Conservation (phyloP, 306 rosid genomes). For the Datisca glomerata region DNA sequence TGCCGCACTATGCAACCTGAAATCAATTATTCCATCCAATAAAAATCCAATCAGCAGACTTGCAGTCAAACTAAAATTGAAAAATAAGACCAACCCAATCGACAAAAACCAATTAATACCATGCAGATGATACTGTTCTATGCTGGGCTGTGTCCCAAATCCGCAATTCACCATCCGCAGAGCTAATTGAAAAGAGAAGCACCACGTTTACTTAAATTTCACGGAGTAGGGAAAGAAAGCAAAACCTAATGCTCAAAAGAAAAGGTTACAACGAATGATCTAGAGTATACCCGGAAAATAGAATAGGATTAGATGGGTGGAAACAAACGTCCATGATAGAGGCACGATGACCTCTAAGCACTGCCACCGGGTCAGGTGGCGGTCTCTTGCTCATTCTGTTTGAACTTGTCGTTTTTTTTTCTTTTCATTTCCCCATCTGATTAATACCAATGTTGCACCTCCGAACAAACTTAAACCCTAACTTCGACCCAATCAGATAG, state of each 20-base stretch:
- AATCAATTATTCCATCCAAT: not conserved
- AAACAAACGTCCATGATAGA: conserved; percentile 65
- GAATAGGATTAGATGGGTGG: conserved; percentile 45
- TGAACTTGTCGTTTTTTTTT: too few species aligned
- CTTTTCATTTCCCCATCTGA: too few species aligned
- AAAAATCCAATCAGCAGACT: not conserved
- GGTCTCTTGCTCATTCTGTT: conserved; percentile 59
- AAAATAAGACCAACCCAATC: not conserved
- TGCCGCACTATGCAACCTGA: conserved; percentile 78
- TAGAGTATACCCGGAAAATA: conserved; percentile 49
- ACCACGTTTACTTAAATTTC: too few species aligned
- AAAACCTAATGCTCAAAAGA: not conserved
- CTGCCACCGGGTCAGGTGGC: conserved; percentile 83
- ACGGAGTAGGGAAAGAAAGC: not conserved
- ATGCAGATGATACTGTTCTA: conserved; percentile 67
- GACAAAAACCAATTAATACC: conserved; percentile 21
- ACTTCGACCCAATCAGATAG: too few species aligned
- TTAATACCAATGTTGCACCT: too few species aligned
- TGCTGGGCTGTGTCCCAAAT: conserved; percentile 77
- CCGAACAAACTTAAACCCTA: too few species aligned
- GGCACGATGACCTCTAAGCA: conserved; percentile 82
- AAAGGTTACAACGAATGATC: not conserved
- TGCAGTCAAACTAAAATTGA: not conserved
- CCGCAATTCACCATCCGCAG: conserved; percentile 78
- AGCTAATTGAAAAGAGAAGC: too few species aligned